A percentile compares a stretch with the other conserved stretches of the same genome.
phyloP scores from a whole-genome alignment of 169 alveolate species.

The Eimeria nieschulzi region DNA sequence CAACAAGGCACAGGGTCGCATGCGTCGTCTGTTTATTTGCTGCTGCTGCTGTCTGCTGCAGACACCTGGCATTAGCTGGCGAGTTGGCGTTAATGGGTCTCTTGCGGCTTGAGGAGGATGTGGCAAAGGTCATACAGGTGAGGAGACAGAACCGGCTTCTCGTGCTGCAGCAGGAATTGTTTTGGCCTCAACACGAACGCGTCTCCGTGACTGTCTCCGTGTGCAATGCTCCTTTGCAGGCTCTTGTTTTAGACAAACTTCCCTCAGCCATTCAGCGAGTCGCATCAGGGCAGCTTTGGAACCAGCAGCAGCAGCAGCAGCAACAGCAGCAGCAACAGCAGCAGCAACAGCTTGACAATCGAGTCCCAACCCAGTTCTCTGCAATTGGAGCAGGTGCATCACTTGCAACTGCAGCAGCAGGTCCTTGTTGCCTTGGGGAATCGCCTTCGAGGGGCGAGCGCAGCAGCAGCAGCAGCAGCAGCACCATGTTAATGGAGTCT shows the following conservation, averaged over 20 bases:
- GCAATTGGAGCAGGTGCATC: neutral
- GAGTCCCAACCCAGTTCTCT: neutral
- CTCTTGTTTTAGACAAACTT: neutral
- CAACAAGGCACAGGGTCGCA: too few relatives aligned
- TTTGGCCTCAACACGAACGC: neutral
- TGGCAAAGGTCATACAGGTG: conserved; percentile 30
- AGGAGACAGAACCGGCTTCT: neutral
- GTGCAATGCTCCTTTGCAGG: neutral
- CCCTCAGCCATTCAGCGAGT: conserved; percentile 26
- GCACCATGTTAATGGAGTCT: conserved; percentile 7
- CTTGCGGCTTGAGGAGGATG: conserved; percentile 27
- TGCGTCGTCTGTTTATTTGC: neutral
- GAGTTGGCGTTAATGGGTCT: conserved; percentile 36
- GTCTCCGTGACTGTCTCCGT: neutral
- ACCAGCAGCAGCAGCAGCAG: conserved; percentile 7
- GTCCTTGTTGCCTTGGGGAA: neutral
- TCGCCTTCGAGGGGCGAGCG: neutral
- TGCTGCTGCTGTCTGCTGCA: neutral
- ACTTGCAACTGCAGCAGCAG: neutral
- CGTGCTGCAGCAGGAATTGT: neutral
- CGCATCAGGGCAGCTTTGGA: neutral
- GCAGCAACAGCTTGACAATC: neutral
- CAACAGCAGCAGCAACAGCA: conserved; percentile 7
- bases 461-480: conserved; percentile 37
- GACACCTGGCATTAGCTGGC: conserved; percentile 5